A percentile compares a stretch with the other conserved stretches of the same genome.
Evolutionary conservation across 768 basidiomycete species (phyloP).

Genomic region (Termitomyces sp.): DNA sequence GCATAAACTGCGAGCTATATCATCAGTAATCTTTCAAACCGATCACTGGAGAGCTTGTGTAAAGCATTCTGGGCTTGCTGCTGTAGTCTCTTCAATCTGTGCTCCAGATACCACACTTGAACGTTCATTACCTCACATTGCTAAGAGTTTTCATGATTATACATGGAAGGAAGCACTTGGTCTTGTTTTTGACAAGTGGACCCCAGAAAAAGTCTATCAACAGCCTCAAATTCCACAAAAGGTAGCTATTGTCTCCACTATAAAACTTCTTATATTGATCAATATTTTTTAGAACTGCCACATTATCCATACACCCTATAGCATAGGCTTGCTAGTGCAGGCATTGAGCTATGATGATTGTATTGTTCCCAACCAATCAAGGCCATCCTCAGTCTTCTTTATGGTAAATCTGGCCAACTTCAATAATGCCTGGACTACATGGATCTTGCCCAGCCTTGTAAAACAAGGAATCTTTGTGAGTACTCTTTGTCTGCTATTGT

Average conservation of each 20-base stretch:
- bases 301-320: not conserved
- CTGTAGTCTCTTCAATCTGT: not conserved
- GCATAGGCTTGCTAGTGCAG: not conserved
- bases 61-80: not conserved
- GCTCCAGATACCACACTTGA: no score
- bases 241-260: not conserved
- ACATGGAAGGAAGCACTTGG: not conserved
- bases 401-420: not conserved
- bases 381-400: constrained; percentile 3
- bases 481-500: not conserved
- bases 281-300: not conserved
- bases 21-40: not conserved
- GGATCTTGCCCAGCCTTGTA: not conserved
- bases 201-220: not conserved
- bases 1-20: not conserved
- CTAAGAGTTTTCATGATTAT: not conserved
- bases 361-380: constrained; percentile 1
- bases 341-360: not conserved
- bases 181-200: no score
- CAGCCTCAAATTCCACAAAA: not conserved
- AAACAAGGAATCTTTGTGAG: not conserved
- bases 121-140: not conserved
- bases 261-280: not conserved
- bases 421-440: not conserved
- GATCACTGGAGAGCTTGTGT: not conserved